Percentiles rank a stretch among this genome's conserved stretches.
Evolutionary conservation across 108 stramenopile genomes (phyloP).

Genomic region (Conticribra weissflogii): DNA sequence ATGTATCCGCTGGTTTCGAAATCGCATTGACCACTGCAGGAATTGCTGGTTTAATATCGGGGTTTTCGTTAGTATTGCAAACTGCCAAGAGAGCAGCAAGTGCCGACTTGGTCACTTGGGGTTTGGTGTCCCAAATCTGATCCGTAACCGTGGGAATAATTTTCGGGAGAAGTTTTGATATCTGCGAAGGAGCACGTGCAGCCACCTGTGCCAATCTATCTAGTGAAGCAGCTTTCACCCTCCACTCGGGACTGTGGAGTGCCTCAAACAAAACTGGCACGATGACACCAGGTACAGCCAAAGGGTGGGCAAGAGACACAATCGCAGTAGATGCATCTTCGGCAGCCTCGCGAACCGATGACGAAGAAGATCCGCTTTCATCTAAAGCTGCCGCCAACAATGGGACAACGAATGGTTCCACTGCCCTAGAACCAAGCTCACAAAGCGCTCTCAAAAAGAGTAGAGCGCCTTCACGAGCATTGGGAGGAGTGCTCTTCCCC

Average conservation of each 20-base stretch:
- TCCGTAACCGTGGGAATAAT: constrained; percentile 84
- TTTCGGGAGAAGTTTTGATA: constrained; percentile 76
- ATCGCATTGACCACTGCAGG: constrained; percentile 92
- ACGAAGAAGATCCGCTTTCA: constrained; percentile 74
- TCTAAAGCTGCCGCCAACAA: constrained; percentile 84
- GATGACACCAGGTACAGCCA: constrained; percentile 66
- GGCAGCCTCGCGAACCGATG: constrained; percentile 77
- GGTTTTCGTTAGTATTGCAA: constrained; percentile 86
- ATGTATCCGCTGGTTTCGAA: constrained; percentile 88
- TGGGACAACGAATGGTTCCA: constrained; percentile 85
- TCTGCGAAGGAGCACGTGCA: constrained; percentile 55
- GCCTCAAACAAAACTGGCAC: constrained; percentile 79
- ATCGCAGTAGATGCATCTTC: constrained; percentile 75
- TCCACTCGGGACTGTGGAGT: constrained; percentile 79
- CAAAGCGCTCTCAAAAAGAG: constrained; percentile 83
- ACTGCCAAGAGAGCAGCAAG: constrained; percentile 67
- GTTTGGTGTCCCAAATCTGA: constrained; percentile 94
- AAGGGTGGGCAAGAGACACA: constrained; percentile 66
- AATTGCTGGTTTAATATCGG: constrained; percentile 84
- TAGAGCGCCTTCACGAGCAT: constrained; percentile 84
- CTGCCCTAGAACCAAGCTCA: constrained; percentile 62
- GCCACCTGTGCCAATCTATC: constrained; percentile 76
- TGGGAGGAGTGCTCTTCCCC: constrained; percentile 77
- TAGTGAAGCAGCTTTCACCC: constrained; percentile 80
- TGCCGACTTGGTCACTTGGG: constrained; percentile 92